Base-by-base conservation (phyloP, 495 filamentous ascomycete species). In the Lasiosphaeriaceae sp. region DNA sequence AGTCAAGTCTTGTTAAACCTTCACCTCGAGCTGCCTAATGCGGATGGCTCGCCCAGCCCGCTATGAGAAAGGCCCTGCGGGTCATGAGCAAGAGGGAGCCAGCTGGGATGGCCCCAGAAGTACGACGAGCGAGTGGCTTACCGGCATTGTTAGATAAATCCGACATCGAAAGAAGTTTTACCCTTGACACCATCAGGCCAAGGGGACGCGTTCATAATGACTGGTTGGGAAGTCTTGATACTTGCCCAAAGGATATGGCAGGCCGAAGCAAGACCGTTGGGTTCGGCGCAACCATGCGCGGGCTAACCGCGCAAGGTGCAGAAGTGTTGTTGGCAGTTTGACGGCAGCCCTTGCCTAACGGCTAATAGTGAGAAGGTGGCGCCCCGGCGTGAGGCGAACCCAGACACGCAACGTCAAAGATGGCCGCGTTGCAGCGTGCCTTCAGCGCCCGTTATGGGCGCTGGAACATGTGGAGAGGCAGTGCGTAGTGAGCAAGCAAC, bases 221-320 rank as follows among this genome's bases (percentile, higher is more conserved):
- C 57, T 43, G 44, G 31, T 44, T 58, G 56, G 50, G 46, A 41
- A 47, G 17, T 22, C 43, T 48, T 41, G 23, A 45, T 47, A 52
- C 31, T 46, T 49, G 35, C 34, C 47, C 45, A 61, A n/a, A 51
- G 45, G 53, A 41, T 54, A 37, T 55, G 44, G 47, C 48, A 59
- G 51, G 43, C 51, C 53, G 57, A 56, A 57, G 60, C 62, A 64
- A 52, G 43, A 57, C 63, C 67, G 65, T 69, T 69, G 56, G 54
- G 67, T 45, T 60, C 52, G 50, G 57, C 62, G 54, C 59, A 67
- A 55, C 45, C 58, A 56, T 47, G 56, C 60, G 57, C 51, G 56
- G 59, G 60, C 57, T 64, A 64, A 63, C 63, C 61, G 65, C 67
- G 67, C 56, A 66, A 21, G 58, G 57, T 56, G 61, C 57, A 58